These are phyloP conservation scores for Porphyridium purpureum DNA, from an alignment of 23 red algal genomes.

Conservation along the genomic window DNA sequence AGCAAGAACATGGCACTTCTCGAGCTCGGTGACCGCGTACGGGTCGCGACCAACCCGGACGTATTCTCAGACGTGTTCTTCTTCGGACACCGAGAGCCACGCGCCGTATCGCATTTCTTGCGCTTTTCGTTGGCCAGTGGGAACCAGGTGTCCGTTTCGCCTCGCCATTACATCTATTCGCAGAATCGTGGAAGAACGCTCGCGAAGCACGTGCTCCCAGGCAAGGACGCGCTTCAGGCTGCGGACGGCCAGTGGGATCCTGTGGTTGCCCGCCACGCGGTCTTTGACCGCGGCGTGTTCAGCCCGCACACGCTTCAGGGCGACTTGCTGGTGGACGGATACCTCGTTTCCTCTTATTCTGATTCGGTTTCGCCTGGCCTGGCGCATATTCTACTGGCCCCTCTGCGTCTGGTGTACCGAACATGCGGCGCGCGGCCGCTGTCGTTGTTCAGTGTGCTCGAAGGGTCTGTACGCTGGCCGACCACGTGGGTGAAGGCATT, in stretches of 20 bases:
- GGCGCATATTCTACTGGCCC: conserved; percentile 48
- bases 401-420: too few species aligned
- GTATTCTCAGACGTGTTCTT: neutral
- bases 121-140: neutral
- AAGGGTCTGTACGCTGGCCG: too few species aligned
- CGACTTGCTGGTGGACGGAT: conserved; percentile 42
- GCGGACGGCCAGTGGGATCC: neutral
- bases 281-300: conserved; percentile 20
- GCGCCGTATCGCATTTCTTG: neutral
- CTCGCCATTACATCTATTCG: neutral
- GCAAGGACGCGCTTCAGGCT: neutral
- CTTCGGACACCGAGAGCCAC: neutral
- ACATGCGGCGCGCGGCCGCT: too few species aligned
- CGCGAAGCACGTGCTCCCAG: neutral
- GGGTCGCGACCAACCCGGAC: neutral
- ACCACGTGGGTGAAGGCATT: too few species aligned
- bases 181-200: neutral
- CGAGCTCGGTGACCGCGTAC: neutral
- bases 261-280: neutral
- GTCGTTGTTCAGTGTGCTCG: too few species aligned
- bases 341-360: conserved; percentile 36
- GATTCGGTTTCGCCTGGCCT: conserved; percentile 29
- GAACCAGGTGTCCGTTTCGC: neutral
- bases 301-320: conserved; percentile 71
- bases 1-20: neutral